Evolutionary conservation across 2,329 filamentous ascomycete species (phyloP), one percentile per base, ranked within the genome.

Genomic region (Tolypocladium nubicola): DNA sequence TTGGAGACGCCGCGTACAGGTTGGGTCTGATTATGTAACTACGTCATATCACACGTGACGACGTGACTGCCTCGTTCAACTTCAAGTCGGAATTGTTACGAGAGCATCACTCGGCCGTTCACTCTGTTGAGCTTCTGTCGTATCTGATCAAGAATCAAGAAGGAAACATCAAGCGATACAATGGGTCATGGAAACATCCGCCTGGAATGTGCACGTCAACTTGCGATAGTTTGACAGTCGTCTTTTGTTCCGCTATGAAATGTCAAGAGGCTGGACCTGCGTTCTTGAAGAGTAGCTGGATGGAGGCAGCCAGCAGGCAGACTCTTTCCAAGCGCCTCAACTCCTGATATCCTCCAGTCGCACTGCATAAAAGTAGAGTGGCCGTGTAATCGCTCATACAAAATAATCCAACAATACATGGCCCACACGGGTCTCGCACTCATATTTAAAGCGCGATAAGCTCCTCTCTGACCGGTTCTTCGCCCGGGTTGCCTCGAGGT

Each of bases 401-500:
- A 23, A 26, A 14, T 50, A 38, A 9, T 45, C 14, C 26, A 5
- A 13, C 21, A 37, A 13, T 16, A 10, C n/a, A 7, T 11, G 37
- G 2, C 39, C 16, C 19, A 37, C 37, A 33, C 43, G 14, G 21
- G 30, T 13, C 30, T n/a, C 47, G 19, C 47, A 14, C 19, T 37
- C 5, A 11, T 16, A 1, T 9, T 39, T 61, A 61, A 35, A 59
- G 45, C 40, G 63, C 61, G 52, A 66, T 60, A 30, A 66, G 59
- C 40, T 61, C 61, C 54, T 67, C 65, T 55, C 60, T 54, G 10
- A 56, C 60, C 37, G 56, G 56, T 57, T 62, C 60, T 7, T 62
- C 57, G 13, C 47, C 60, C 26, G 58, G 45, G 49, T 64, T 56
- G 52, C 60, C 56, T 39, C 41, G 59, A 38, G 26, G 39, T 19